Conservation (phyloP, 2,329 filamentous ascomycete genomes). For the Dactylonectria macrodidyma region DNA sequence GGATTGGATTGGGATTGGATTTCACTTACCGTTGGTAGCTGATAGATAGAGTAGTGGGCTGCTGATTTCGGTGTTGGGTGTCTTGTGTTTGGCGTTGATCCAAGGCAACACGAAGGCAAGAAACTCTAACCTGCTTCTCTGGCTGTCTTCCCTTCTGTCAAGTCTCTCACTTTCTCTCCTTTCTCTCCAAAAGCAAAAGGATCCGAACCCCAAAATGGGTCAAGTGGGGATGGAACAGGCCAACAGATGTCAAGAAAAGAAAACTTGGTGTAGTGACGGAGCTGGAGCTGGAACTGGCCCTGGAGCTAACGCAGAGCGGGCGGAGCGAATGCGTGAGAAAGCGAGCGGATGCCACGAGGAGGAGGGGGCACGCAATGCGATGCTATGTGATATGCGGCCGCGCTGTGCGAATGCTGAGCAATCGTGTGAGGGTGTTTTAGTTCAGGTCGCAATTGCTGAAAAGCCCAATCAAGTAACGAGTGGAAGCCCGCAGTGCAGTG, state of each 20-base stretch:
- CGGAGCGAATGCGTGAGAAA: slow-evolving; percentile 37
- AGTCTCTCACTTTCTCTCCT: slow-evolving; percentile 21
- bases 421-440: slow-evolving; percentile 8
- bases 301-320: slow-evolving; percentile 43
- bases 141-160: slow-evolving; percentile 13
- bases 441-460: slow-evolving; percentile 16
- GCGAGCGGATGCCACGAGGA: slow-evolving; percentile 38
- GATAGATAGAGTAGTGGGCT: slow-evolving; percentile 21
- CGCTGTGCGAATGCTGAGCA: slow-evolving; percentile 17
- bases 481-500: slow-evolving; percentile 9
- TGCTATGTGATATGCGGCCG: slow-evolving; percentile 17
- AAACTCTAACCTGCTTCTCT: slow-evolving; percentile 18
- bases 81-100: not conserved
- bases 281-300: slow-evolving; percentile 19
- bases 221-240: slow-evolving; percentile 39
- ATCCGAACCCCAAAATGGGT: slow-evolving; percentile 33
- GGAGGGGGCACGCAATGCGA: slow-evolving; percentile 29
- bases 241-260: slow-evolving; percentile 42
- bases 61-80: not conserved
- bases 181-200: slow-evolving; percentile 29
- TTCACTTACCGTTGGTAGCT: slow-evolving; percentile 27
- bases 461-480: slow-evolving; percentile 22
- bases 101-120: slow-evolving; percentile 3
- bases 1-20: slow-evolving; percentile 6
- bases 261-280: slow-evolving; percentile 23